Evolutionary conservation across 768 basidiomycete genomes (phyloP).

Genomic region (Amyloporia xantha): DNA sequence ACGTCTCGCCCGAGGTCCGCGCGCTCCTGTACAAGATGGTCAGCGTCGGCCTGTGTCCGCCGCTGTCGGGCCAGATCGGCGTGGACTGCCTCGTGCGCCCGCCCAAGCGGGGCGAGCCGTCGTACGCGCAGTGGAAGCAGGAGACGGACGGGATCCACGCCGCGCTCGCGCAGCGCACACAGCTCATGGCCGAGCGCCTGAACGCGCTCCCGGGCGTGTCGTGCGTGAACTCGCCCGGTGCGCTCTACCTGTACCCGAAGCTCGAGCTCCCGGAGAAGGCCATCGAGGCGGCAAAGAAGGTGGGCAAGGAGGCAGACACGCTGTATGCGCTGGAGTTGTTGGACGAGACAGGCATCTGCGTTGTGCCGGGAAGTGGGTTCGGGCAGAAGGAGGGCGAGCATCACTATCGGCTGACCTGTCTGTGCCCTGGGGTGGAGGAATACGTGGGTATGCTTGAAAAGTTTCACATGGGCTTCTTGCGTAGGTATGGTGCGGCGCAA

Average conservation of each 20-base stretch:
- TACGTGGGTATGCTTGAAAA: constrained; percentile 80
- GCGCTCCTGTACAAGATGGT: constrained; percentile 97
- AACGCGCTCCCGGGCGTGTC: constrained; percentile 81
- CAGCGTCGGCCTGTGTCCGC: constrained; percentile 83
- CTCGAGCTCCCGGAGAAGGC: constrained; percentile 72
- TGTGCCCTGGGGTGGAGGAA: constrained; percentile 92
- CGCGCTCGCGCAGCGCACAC: constrained; percentile 63
- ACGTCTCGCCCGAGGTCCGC: constrained; percentile 68
- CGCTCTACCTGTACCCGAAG: constrained; percentile 88
- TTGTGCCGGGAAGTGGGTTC: constrained; percentile 91
- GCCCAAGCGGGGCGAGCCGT: constrained; percentile 67
- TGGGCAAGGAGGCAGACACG: constrained; percentile 78
- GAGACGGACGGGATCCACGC: constrained; percentile 80
- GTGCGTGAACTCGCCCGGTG: constrained; percentile 86
- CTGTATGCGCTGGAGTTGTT: constrained; percentile 83
- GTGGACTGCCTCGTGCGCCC: constrained; percentile 88
- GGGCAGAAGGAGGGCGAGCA: constrained; percentile 87
- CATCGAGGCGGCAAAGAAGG: constrained; percentile 59
- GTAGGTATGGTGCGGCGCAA: constrained; percentile 47
- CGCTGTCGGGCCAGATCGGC: constrained; percentile 86
- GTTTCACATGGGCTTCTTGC: constrained; percentile 59
- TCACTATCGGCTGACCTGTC: constrained; percentile 89
- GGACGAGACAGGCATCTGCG: constrained; percentile 88
- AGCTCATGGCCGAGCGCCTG: constrained; percentile 71
- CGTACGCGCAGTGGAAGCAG: constrained; percentile 71